phyloP scores from a whole-genome alignment of 192 early-diverging fungal species.

The Coemansia sp. region DNA sequence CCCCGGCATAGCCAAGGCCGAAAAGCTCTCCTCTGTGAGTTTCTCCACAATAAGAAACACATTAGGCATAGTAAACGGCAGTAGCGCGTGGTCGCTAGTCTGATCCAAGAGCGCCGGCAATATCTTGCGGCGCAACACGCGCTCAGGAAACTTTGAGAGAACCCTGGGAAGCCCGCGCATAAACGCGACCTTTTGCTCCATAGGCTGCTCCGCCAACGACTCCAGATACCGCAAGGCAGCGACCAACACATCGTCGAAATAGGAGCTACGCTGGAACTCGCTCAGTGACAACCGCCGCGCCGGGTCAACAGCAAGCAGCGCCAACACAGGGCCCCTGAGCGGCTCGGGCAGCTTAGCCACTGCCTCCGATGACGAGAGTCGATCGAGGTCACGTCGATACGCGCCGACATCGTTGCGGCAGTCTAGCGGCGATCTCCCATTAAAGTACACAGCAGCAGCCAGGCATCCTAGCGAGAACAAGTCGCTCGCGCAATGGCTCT shows the following conservation, averaged over 20 bases:
- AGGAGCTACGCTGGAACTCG: conserved; percentile 65
- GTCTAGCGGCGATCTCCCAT: conserved; percentile 62
- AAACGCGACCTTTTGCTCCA: conserved; percentile 75
- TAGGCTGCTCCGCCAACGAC: conserved; percentile 71
- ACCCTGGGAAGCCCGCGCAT: conserved; percentile 72
- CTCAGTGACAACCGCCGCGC: conserved; percentile 57
- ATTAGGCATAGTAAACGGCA: conserved; percentile 73
- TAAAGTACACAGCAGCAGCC: conserved; percentile 64
- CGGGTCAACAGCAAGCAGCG: conserved; percentile 58
- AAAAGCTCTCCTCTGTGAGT: conserved; percentile 62
- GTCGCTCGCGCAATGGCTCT: conserved; percentile 58
- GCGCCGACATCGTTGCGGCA: conserved; percentile 64
- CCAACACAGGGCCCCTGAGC: conserved; percentile 51
- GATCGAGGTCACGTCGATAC: conserved; percentile 59
- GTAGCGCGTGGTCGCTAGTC: conserved; percentile 69
- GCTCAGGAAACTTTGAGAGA: conserved; percentile 68
- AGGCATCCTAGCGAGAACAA: conserved; percentile 81
- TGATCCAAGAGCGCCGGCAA: conserved; percentile 68
- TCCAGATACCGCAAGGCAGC: conserved; percentile 80
- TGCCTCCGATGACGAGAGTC: conserved; percentile 28
- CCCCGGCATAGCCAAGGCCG: conserved; percentile 57
- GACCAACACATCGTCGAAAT: conserved; percentile 78
- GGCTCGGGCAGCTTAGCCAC: conserved; percentile 56
- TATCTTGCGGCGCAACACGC: conserved; percentile 70
- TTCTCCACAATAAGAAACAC: conserved; percentile 70